phyloP scores from a whole-genome alignment of 495 filamentous ascomycete genomes.

The Tuber indicum region DNA sequence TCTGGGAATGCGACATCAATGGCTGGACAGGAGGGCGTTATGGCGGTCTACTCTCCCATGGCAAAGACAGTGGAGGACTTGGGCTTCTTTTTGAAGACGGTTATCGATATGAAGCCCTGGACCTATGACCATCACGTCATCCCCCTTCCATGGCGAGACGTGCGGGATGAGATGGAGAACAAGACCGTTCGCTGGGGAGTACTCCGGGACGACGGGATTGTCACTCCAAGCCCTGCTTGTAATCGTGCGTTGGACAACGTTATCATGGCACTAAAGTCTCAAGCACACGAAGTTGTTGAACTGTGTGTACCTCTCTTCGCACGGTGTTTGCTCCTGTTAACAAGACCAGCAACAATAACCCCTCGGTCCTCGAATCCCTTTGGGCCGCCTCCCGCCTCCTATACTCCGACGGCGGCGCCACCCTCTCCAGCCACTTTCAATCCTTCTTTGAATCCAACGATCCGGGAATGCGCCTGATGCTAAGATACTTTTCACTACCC shows the following conservation, averaged over 20 bases:
- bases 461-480: constrained; percentile 66
- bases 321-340: too few relatives aligned
- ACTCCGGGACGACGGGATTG: constrained; percentile 76
- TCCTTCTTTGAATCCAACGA: constrained; percentile 81
- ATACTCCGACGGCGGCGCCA: constrained; percentile 78
- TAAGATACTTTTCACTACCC: constrained; percentile 64
- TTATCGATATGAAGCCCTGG: constrained; percentile 85
- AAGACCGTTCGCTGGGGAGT: constrained; percentile 68
- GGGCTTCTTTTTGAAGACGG: constrained; percentile 70
- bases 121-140: constrained; percentile 80
- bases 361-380: constrained; percentile 60
- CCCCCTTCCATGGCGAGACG: constrained; percentile 69
- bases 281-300: constrained; percentile 72
- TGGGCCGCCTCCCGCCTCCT: constrained; percentile 76
- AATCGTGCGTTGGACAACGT: constrained; percentile 65
- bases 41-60: constrained; percentile 83
- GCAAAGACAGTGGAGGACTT: constrained; percentile 78
- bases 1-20: constrained; percentile 78
- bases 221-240: constrained; percentile 82
- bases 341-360: constrained; percentile 6
- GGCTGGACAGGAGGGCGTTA: constrained; percentile 88
- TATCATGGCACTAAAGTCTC: constrained; percentile 58
- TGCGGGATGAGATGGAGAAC: constrained; percentile 55
- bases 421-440: constrained; percentile 53
- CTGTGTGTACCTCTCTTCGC: constrained; percentile 54